These are phyloP conservation scores for Emmonsiellopsis sp. DNA, from an alignment of 2,329 filamentous ascomycete species.

Conservation along the genomic window DNA sequence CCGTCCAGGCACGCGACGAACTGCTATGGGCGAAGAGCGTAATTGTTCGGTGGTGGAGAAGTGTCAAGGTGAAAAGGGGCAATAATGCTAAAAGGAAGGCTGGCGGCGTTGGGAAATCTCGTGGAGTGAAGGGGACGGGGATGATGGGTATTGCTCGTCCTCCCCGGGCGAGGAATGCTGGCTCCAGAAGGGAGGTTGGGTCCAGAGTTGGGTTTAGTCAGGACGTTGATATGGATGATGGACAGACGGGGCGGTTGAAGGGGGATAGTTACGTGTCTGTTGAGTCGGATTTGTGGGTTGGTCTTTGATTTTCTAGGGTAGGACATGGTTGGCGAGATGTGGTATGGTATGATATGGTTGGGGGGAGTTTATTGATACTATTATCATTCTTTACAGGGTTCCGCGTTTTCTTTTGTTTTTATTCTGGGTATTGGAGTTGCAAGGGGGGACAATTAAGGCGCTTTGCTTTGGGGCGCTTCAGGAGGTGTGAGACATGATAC, in stretches of 20 bases:
- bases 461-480: no score
- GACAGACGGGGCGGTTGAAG: background rate
- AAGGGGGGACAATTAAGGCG: no score
- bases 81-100: background rate
- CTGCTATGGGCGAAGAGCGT: slow-evolving; percentile 30
- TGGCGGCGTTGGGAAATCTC: background rate
- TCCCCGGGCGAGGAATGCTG: background rate
- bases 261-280: background rate
- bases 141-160: background rate
- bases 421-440: no score
- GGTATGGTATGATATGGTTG: background rate
- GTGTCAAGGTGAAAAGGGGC: slow-evolving; percentile 12
- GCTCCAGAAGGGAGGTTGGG: background rate
- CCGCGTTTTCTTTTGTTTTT: no score
- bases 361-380: background rate
- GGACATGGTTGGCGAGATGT: background rate
- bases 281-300: background rate
- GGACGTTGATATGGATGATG: background rate
- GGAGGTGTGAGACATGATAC: no score
- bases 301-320: background rate
- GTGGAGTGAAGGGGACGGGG: background rate
- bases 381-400: background rate
- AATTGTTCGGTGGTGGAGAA: slow-evolving; percentile 27
- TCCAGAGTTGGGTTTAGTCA: background rate
- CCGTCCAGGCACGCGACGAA: slow-evolving; percentile 36